Evolutionary conservation across 768 basidiomycete genomes (phyloP).

Genomic region (Sporobolomyces roseus): DNA sequence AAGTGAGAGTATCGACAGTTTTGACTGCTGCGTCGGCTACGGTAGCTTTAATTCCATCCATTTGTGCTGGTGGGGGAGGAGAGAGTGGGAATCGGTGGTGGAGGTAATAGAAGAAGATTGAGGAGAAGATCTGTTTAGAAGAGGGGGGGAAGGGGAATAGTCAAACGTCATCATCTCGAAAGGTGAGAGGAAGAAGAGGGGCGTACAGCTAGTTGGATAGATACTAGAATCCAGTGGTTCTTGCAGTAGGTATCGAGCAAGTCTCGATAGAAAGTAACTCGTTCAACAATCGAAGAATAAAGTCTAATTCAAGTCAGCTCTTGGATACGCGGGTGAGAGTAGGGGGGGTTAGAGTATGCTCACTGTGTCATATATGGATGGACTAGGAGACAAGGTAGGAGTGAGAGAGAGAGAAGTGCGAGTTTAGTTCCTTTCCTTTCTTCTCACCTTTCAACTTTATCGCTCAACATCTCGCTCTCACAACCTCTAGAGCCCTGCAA

Average conservation of each 20-base stretch:
- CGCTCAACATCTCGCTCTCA: background rate
- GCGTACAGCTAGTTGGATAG: constrained; percentile 19
- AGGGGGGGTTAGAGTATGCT: background rate
- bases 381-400: background rate
- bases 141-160: too few species aligned
- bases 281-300: background rate
- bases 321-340: too few species aligned
- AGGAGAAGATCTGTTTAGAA: constrained; percentile 12
- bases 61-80: background rate
- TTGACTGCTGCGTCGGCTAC: constrained; percentile 28
- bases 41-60: background rate
- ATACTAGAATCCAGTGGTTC: constrained; percentile 22
- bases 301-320: too few species aligned
- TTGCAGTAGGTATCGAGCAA: constrained; percentile 5
- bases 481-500: too few species aligned
- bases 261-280: background rate
- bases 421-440: too few species aligned
- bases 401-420: background rate
- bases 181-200: background rate
- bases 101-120: constrained; percentile 34
- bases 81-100: constrained; percentile 19
- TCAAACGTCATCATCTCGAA: background rate
- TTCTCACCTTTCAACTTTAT: background rate
- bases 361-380: background rate
- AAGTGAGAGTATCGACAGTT: background rate